Conservation (phyloP, 352 stramenopile genomes). For the Pythium utonaiense region DNA sequence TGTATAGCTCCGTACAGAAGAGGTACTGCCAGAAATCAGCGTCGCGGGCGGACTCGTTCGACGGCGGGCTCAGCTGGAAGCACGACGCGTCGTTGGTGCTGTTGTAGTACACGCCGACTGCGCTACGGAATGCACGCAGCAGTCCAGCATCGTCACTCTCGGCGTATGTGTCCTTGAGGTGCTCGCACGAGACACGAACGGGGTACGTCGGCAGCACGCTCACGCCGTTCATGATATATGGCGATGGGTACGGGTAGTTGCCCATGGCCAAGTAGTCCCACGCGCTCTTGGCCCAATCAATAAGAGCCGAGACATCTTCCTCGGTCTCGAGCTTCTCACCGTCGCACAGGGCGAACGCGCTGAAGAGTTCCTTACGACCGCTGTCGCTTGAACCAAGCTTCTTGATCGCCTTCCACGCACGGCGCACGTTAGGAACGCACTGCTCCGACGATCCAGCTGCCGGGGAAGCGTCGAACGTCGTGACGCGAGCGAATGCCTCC, state of each 20-base stretch:
- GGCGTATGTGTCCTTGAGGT: conserved; percentile 21
- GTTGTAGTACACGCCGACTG: conserved; percentile 42
- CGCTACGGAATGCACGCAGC: conserved; percentile 29
- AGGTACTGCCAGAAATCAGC: conserved; percentile 43
- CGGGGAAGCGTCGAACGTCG: conserved; percentile 62
- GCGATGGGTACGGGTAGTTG: conserved; percentile 95
- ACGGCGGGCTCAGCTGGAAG: conserved; percentile 10
- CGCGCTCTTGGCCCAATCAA: conserved; percentile 65
- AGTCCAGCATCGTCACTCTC: conserved; percentile 22
- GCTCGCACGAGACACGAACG: conserved; percentile 62
- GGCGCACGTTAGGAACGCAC: conserved; percentile 80
- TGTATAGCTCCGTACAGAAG: conserved; percentile 45
- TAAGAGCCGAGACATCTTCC: conserved; percentile 47
- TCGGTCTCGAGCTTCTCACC: conserved; percentile 34
- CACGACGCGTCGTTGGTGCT: conserved; percentile 32
- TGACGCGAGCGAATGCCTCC: conserved; percentile 52
- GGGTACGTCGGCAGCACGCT: conserved; percentile 76
- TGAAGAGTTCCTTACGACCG: conserved; percentile 41
- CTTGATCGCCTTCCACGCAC: conserved; percentile 56
- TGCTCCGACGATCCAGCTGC: conserved; percentile 56
- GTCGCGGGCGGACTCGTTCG: neutral
- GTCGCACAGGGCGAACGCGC: conserved; percentile 53
- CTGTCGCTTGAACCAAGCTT: conserved; percentile 40
- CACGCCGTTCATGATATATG: conserved; percentile 82
- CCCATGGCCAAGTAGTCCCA: conserved; percentile 95